Evolutionary conservation across 495 filamentous ascomycete genomes (phyloP).

Genomic region (Parmelia sp.): DNA sequence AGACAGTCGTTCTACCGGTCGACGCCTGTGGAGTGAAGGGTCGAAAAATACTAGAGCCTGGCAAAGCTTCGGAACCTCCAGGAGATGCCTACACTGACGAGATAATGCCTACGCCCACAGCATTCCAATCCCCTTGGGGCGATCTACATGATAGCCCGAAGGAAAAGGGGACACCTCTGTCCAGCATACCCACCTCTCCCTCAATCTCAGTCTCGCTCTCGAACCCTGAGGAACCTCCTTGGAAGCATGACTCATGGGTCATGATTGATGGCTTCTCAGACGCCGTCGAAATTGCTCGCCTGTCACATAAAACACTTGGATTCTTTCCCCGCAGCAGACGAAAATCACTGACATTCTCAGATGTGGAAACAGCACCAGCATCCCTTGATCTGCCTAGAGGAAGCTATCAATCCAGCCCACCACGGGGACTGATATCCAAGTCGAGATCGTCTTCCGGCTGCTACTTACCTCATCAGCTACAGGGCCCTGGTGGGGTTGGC

Average conservation of each 20-base stretch:
- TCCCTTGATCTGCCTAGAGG: slow-evolving; percentile 50
- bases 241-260: slow-evolving; percentile 86
- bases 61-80: slow-evolving; percentile 35
- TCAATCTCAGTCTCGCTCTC: slow-evolving; percentile 25
- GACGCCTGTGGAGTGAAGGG: slow-evolving; percentile 86
- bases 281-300: slow-evolving; percentile 78
- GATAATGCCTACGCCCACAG: slow-evolving; percentile 19
- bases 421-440: slow-evolving; percentile 31
- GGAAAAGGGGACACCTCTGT: slow-evolving; percentile 32
- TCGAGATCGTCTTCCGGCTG: slow-evolving; percentile 30
- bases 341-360: slow-evolving; percentile 59
- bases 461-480: slow-evolving; percentile 40
- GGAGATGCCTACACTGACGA: slow-evolving; percentile 25
- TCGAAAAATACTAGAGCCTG: slow-evolving; percentile 36
- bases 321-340: slow-evolving; percentile 88
- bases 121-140: slow-evolving; percentile 18
- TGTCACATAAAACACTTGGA: slow-evolving; percentile 73
- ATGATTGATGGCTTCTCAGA: slow-evolving; percentile 60
- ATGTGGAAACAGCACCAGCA: slow-evolving; percentile 54
- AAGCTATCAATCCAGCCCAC: slow-evolving; percentile 35
- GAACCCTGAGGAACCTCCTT: slow-evolving; percentile 46
- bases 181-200: slow-evolving; percentile 35
- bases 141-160: slow-evolving; percentile 34
- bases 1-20: slow-evolving; percentile 76
- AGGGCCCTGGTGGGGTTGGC: slow-evolving; percentile 78